These are phyloP conservation scores for Cubamyces sp. DNA, from an alignment of 768 basidiomycete genomes.

Conservation along the genomic window DNA sequence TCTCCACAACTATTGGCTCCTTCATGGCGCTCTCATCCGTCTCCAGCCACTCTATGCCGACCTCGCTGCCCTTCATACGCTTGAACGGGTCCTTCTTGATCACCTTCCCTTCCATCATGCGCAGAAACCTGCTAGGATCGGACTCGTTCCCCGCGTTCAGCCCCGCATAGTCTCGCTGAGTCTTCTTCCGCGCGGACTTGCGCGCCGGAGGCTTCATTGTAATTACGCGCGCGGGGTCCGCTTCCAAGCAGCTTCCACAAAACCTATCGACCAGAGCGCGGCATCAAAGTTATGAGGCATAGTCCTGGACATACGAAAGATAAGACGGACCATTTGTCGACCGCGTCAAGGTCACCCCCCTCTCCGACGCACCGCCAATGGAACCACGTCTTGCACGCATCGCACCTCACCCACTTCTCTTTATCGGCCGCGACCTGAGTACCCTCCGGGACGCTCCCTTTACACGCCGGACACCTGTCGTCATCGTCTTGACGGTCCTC, in stretches of 20 bases:
- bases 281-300: neutral
- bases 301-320: neutral
- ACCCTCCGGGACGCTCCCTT: slow-evolving; percentile 36
- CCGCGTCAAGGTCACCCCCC: slow-evolving; percentile 61
- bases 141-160: slow-evolving; percentile 66
- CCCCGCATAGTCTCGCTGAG: slow-evolving; percentile 79
- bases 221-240: slow-evolving; percentile 63
- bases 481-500: slow-evolving; percentile 31
- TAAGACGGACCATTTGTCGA: slow-evolving; percentile 74
- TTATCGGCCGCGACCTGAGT: slow-evolving; percentile 50
- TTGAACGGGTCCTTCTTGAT: slow-evolving; percentile 67
- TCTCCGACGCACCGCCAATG: slow-evolving; percentile 83
- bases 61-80: slow-evolving; percentile 65
- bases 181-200: slow-evolving; percentile 78
- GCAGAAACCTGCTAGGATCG: slow-evolving; percentile 69
- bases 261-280: slow-evolving; percentile 54
- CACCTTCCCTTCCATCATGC: slow-evolving; percentile 67
- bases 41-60: slow-evolving; percentile 78
- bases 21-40: slow-evolving; percentile 71
- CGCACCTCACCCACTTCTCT: slow-evolving; percentile 84
- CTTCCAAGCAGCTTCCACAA: slow-evolving; percentile 63
- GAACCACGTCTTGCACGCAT: slow-evolving; percentile 81
- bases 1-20: slow-evolving; percentile 82
- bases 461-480: slow-evolving; percentile 56
- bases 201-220: slow-evolving; percentile 79